Percentiles rank a stretch among this genome's conserved stretches.
Evolutionary conservation across 2,329 filamentous ascomycete genomes (phyloP).

Genomic region (Cladosporium sp.): DNA sequence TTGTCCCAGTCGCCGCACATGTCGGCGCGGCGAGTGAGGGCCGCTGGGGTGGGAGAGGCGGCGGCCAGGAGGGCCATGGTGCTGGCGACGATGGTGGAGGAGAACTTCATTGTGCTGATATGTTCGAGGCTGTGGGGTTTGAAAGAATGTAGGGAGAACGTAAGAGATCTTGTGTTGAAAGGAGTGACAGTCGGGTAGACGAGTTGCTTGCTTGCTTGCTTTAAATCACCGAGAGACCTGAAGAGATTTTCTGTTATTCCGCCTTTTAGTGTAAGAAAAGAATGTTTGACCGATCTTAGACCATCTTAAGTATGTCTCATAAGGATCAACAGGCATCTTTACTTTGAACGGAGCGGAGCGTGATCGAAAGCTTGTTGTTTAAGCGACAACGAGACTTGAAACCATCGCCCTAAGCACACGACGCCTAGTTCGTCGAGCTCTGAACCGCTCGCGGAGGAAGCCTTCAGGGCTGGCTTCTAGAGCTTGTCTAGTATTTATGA

Average conservation of each 20-base stretch:
- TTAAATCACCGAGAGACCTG: too few species aligned
- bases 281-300: too few species aligned
- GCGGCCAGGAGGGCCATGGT: slow-evolving; percentile 14
- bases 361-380: slow-evolving; percentile 3
- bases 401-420: neutral
- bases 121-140: neutral
- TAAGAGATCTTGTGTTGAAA: neutral
- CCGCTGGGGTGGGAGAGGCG: slow-evolving; percentile 15
- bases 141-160: neutral
- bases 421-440: neutral
- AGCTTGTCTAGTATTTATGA: neutral
- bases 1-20: slow-evolving; percentile 30
- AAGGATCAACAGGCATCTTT: neutral
- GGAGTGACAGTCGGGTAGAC: neutral
- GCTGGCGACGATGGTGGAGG: slow-evolving; percentile 15
- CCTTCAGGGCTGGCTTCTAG: neutral
- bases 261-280: too few species aligned
- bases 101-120: slow-evolving; percentile 17
- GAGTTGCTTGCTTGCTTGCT: neutral
- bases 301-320: neutral
- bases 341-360: neutral
- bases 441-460: neutral
- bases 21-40: slow-evolving; percentile 18
- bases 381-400: slow-evolving; percentile 1
- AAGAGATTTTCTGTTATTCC: neutral